Percentiles rank a stretch among this genome's conserved stretches.
Evolutionary conservation across 495 filamentous ascomycete genomes (phyloP).

Genomic region (Penicillium lividum): DNA sequence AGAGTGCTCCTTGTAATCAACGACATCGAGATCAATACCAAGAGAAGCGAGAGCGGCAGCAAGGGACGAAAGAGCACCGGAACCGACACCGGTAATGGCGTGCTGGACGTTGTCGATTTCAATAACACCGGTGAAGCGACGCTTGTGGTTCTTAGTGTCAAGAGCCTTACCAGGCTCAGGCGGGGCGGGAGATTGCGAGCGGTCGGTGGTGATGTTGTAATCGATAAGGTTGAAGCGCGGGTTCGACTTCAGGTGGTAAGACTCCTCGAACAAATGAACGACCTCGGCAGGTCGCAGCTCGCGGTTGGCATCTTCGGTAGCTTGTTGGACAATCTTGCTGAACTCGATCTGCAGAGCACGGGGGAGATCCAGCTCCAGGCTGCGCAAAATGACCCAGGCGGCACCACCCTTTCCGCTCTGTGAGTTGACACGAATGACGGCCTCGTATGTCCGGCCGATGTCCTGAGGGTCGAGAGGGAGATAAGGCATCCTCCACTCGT

Average conservation of each 20-base stretch:
- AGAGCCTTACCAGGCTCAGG: conserved; percentile 66
- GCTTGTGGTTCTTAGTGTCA: conserved; percentile 73
- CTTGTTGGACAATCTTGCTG: conserved; percentile 77
- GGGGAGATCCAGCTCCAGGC: conserved; percentile 88
- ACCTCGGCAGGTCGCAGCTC: conserved; percentile 86
- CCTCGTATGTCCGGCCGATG: conserved; percentile 95
- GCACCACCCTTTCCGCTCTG: conserved; percentile 95
- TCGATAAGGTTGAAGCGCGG: conserved; percentile 86
- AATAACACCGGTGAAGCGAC: conserved; percentile 85
- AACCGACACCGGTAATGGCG: conserved; percentile 75
- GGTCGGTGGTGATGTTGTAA: conserved; percentile 87
- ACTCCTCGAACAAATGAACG: conserved; percentile 77
- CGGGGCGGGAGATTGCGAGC: conserved; percentile 74
- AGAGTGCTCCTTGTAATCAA: conserved; percentile 95
- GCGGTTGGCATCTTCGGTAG: conserved; percentile 71
- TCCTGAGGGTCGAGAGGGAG: conserved; percentile 91
- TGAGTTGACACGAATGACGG: conserved; percentile 96
- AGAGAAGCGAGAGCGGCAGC: conserved; percentile 78
- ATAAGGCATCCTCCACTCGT: conserved; percentile 77
- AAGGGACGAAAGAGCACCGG: conserved; percentile 86
- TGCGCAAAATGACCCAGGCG: conserved; percentile 89
- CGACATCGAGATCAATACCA: conserved; percentile 89
- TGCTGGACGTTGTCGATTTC: conserved; percentile 81
- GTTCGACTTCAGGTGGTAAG: conserved; percentile 79
- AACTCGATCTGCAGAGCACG: conserved; percentile 93